These are phyloP conservation scores for Penicillium aurantiogriseum DNA, from an alignment of 2,329 filamentous ascomycete genomes.

Conservation along the genomic window DNA sequence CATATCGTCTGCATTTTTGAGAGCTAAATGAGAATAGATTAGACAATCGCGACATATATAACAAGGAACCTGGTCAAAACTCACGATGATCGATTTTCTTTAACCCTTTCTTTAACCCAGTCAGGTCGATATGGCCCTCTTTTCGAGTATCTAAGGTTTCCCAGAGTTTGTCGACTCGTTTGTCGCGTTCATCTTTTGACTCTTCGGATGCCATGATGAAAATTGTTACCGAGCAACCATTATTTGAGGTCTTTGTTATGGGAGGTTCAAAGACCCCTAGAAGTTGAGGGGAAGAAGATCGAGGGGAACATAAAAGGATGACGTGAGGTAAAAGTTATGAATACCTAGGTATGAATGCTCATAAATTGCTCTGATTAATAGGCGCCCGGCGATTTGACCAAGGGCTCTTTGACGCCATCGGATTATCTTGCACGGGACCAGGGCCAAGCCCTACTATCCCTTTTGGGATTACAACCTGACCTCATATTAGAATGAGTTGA, in stretches of 20 bases:
- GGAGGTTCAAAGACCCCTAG: background rate
- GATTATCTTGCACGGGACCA: constrained; percentile 28
- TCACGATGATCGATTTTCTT: constrained; percentile 88
- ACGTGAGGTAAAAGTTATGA: constrained; percentile 4
- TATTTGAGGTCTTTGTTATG: constrained; percentile 37
- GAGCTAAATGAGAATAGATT: constrained; percentile 41
- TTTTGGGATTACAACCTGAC: constrained; percentile 20
- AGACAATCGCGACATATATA: constrained; percentile 22
- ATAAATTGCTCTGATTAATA: constrained; percentile 31
- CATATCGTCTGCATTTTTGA: constrained; percentile 90
- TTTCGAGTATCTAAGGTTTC: constrained; percentile 71
- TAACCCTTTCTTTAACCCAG: constrained; percentile 79
- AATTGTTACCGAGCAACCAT: constrained; percentile 48
- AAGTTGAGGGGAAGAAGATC: constrained; percentile 5
- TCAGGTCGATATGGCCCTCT: constrained; percentile 78
- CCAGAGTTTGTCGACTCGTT: constrained; percentile 82
- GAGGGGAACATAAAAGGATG: constrained; percentile 30
- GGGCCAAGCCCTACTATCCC: constrained; percentile 34
- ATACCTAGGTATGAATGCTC: constrained; percentile 1
- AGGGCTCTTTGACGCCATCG: constrained; percentile 31
- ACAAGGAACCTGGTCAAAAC: constrained; percentile 34
- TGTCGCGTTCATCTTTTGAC: constrained; percentile 74
- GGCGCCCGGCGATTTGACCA: constrained; percentile 33
- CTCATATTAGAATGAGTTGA: background rate
- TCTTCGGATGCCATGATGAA: constrained; percentile 66